Evolutionary conservation across 495 filamentous ascomycete species (phyloP), one percentile per base, ranked within the genome.

Genomic region (Schizothecium vesticola): DNA sequence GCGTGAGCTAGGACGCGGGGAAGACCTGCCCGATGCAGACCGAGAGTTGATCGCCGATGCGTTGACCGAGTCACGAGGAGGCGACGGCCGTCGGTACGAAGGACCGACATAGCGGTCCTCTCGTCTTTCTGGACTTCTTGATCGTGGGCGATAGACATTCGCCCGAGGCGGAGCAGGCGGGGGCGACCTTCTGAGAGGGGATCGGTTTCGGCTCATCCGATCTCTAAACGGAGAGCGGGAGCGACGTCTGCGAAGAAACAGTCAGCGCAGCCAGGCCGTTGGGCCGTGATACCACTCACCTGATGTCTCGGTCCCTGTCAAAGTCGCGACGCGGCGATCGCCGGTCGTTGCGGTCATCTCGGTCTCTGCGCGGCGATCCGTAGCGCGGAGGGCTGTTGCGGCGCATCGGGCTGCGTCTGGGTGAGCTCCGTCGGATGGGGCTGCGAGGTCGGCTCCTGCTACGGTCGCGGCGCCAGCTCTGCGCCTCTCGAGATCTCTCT

Each of bases 171-270:
- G 70, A 1, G 67, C 70, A 12, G 74, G 70, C 21, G 80, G 80
- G 1, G 82, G 74, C 0, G 80, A 76, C 55, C 79, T 73, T 67
- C 81, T 71, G 19, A 71, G 72, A 1, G 81, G 80, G 3, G 80
- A 75, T 29, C 81, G 76, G 7, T 80, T 78, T 8, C 76, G 67
- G n/a, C 68, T 69, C 11, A 61, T 66, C 57, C 81, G 78, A 60
- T 84, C 82, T 73, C 81, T 77, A 61, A 76, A 78, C 1, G 82
- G 82, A 25, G 82, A 83, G 36, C 82, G 80, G n/a, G 82, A 84
- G 71, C 82, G 75, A 65, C 81, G 75, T 72, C 80, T 82, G 70
- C 63, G 56, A 56, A 23, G 16, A 13, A 21, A 13, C 51, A 36
- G 59, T 72, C n/a, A 71, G 55, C 58, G 64, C 23, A 36, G n/a